A percentile compares a stretch with the other conserved stretches of the same genome.
Conservation (phyloP, 176 grass and related monocot species). For the Ananas comosus region DNA sequence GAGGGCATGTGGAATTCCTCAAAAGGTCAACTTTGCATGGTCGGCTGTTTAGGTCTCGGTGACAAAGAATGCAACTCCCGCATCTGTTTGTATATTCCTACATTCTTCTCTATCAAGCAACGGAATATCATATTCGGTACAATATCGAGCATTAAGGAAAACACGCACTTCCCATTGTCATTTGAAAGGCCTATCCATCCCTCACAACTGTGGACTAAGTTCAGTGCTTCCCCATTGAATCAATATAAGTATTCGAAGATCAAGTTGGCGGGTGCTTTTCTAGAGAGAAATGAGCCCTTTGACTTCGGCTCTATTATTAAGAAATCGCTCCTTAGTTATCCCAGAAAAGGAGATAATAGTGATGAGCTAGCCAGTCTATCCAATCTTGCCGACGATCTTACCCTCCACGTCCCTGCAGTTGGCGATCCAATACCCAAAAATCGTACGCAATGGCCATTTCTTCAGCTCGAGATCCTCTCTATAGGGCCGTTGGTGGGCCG, state of each 20-base stretch:
- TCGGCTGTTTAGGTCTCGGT: constrained; percentile 53
- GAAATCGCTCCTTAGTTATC: constrained; percentile 83
- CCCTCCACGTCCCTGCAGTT: constrained; percentile 36
- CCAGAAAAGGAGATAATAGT: constrained; percentile 17
- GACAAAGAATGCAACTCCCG: constrained; percentile 38
- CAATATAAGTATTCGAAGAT: constrained; percentile 50
- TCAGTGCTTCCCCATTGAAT: constrained; percentile 26
- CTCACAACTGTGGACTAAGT: constrained; percentile 37
- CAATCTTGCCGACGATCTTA: constrained; percentile 51
- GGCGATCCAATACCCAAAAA: constrained; percentile 27
- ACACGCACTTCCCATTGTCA: constrained; percentile 33
- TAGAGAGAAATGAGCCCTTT: constrained; percentile 54
- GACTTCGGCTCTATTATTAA: constrained; percentile 46
- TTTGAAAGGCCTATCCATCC: constrained; percentile 42
- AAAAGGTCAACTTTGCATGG: constrained; percentile 78
- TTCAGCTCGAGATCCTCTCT: constrained; percentile 66
- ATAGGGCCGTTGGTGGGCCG: constrained; percentile 51
- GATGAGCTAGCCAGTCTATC: constrained; percentile 19
- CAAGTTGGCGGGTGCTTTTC: constrained; percentile 37
- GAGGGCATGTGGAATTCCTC: constrained; percentile 75
- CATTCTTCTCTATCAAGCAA: constrained; percentile 42
- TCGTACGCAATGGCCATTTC: constrained; percentile 37
- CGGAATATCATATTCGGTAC: constrained; percentile 51
- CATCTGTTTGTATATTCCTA: constrained; percentile 67
- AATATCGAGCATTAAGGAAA: constrained; percentile 39